Evolutionary conservation across 352 stramenopile genomes (phyloP).

Genomic region (Saprolegnia diclina): DNA sequence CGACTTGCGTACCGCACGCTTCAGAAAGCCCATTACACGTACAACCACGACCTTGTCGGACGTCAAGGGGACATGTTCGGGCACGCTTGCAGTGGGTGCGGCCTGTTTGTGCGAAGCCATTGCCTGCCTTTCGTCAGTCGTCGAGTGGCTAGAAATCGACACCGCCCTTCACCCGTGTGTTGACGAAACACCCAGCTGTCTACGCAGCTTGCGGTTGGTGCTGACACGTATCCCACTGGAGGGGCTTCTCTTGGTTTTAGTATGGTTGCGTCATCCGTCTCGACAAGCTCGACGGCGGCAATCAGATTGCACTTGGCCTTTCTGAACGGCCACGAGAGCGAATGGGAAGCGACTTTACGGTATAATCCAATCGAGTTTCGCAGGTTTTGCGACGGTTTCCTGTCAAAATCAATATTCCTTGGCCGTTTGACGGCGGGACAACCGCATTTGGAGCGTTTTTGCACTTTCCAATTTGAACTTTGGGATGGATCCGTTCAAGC

Average conservation of each 20-base stretch:
- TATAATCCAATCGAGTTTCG: background rate
- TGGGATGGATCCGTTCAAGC: background rate
- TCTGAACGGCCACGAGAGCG: background rate
- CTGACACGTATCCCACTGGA: background rate
- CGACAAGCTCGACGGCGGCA: background rate
- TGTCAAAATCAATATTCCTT: background rate
- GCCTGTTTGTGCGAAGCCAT: no score
- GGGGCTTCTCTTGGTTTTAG: background rate
- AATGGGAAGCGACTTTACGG: background rate
- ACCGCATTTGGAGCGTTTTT: background rate
- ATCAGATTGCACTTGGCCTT: background rate
- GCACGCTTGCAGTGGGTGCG: background rate
- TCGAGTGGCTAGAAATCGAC: background rate
- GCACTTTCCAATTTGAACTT: background rate
- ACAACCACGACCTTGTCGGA: background rate
- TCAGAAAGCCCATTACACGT: background rate
- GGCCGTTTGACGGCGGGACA: background rate
- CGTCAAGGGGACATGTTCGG: background rate
- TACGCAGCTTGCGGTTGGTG: background rate
- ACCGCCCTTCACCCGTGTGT: background rate
- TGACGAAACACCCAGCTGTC: background rate
- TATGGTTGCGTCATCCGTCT: background rate
- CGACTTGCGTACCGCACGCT: background rate
- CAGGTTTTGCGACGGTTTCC: background rate
- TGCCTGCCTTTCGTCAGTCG: background rate